These are phyloP conservation scores for Vanderwaltozyma polyspora DNA, from an alignment of 805 yeast species.

Conservation along the genomic window DNA sequence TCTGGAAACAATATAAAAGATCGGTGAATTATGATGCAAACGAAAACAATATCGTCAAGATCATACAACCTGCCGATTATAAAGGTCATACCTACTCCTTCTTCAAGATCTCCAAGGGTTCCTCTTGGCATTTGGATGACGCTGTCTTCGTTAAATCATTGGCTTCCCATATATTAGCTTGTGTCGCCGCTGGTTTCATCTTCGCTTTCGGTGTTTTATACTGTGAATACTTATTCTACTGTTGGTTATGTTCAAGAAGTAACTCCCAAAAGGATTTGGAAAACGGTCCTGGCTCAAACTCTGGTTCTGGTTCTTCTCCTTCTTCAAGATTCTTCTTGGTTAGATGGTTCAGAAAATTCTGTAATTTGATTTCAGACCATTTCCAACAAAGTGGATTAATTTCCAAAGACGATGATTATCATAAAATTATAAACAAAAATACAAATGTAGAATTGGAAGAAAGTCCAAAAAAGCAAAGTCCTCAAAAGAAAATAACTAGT, in stretches of 20 bases:
- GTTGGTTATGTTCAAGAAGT: slow-evolving; percentile 1
- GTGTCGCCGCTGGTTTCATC: slow-evolving; percentile 58
- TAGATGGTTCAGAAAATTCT: too few species aligned
- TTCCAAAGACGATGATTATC: too few species aligned
- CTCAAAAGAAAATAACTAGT: too few species aligned
- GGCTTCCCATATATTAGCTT: slow-evolving; percentile 59
- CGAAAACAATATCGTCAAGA: slow-evolving; percentile 32
- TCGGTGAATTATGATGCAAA: slow-evolving; percentile 51
- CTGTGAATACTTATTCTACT: slow-evolving; percentile 35
- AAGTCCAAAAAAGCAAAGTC: too few species aligned
- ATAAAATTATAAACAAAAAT: too few species aligned
- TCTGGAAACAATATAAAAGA: slow-evolving; percentile 78
- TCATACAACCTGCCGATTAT: slow-evolving; percentile 62
- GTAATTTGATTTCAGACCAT: too few species aligned
- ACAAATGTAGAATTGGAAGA: too few species aligned
- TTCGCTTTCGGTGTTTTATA: slow-evolving; percentile 37
- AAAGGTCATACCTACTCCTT: slow-evolving; percentile 48
- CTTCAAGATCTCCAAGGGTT: slow-evolving; percentile 66
- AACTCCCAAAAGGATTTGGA: too few species aligned
- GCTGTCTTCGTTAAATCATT: slow-evolving; percentile 64
- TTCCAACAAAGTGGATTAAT: too few species aligned
- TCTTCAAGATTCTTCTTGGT: too few species aligned
- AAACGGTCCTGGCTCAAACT: background rate
- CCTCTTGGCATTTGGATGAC: slow-evolving; percentile 87
- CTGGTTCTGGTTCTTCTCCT: background rate